Base-by-base conservation (phyloP, 1,284 basidiomycete species). In the Athelia psychrophila region DNA sequence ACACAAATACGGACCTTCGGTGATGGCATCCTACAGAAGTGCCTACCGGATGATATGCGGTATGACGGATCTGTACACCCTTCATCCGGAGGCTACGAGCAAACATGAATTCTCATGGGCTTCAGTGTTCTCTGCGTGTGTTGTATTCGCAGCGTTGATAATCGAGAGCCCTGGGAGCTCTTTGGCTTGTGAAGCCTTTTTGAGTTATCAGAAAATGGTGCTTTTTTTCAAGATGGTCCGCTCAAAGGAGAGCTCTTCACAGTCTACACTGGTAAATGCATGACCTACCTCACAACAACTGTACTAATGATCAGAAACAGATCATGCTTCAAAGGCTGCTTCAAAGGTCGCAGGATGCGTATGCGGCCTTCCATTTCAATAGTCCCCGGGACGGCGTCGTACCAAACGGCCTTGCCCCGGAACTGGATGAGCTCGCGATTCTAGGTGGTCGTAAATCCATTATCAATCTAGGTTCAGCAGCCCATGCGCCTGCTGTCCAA, bases 31-130 rank as follows among this genome's bases (percentile, higher is more conserved):
- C 9, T 78, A 73, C 60, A 65, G 72, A 35, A 75, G 76, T 55
- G 75, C 78, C 2, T 68, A 69, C 51, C 67, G 69, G 10, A 57
- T 80, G 32, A 72, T 77, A 49, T 65, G 65, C 4, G 68, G 69
- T 50, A 59, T 80, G 38, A 64, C 63, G 40, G 66, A 66, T 20
- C 51, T 80, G 30, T 76, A 73, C 52, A 52, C 58, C 2, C 61
- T 68, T 18, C 71, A 78, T 61, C 71, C 71, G 3, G 54, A 56
- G 18, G 56, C 66, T 2, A 61, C 69, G 3, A 58, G 67, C 20
- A 59, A 63, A 36, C 62, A 69, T 13, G 79, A 77, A 76, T 79
- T 73, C 58, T 79, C 80, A 59, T 83, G 80, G 80, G 75, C 78
- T 1, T 66, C 67, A 2, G 60, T 77, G 36, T 80, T 77, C 54